Evolutionary conservation across 2,329 filamentous ascomycete species (phyloP).

Genomic region (Truncatella angustata): DNA sequence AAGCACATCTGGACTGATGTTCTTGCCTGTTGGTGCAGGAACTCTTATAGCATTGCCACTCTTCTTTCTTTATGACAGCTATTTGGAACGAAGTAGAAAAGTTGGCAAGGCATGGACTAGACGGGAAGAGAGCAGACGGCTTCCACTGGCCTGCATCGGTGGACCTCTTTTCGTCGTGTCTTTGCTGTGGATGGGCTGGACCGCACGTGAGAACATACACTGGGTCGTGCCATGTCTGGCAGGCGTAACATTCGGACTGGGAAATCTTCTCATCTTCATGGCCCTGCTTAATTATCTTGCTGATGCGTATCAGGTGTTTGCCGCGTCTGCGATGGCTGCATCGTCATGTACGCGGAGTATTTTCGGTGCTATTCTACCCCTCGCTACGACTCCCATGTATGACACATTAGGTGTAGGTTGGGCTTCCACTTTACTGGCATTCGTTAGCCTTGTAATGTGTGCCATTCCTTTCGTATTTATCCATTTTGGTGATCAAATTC

Average conservation of each 20-base stretch:
- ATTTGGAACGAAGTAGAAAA: not conserved
- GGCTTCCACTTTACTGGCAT: slow-evolving; percentile 30
- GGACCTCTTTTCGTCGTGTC: slow-evolving; percentile 11
- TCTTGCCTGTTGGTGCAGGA: slow-evolving; percentile 11
- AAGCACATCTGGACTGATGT: slow-evolving; percentile 43
- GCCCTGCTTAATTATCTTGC: slow-evolving; percentile 46
- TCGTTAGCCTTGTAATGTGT: slow-evolving; percentile 23
- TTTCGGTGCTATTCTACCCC: slow-evolving; percentile 54
- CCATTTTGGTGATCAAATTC: not conserved
- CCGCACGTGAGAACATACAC: slow-evolving; percentile 11
- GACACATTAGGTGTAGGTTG: slow-evolving; percentile 43
- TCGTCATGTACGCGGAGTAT: slow-evolving; percentile 54
- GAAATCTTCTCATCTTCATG: slow-evolving; percentile 36
- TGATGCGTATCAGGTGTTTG: slow-evolving; percentile 51
- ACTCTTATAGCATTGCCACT: not conserved
- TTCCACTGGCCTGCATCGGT: slow-evolving; percentile 16
- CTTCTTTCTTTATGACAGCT: slow-evolving; percentile 1
- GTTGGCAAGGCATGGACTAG: slow-evolving; percentile 10
- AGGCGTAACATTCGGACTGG: slow-evolving; percentile 15
- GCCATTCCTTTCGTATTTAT: slow-evolving; percentile 25
- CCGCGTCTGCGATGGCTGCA: slow-evolving; percentile 56
- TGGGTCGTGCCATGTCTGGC: slow-evolving; percentile 12
- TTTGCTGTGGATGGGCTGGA: slow-evolving; percentile 19
- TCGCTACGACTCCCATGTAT: slow-evolving; percentile 50
- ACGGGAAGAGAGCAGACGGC: slow-evolving; percentile 13